Conservation (phyloP, 352 stramenopile genomes). For the Thraustochytrium striatum region DNA sequence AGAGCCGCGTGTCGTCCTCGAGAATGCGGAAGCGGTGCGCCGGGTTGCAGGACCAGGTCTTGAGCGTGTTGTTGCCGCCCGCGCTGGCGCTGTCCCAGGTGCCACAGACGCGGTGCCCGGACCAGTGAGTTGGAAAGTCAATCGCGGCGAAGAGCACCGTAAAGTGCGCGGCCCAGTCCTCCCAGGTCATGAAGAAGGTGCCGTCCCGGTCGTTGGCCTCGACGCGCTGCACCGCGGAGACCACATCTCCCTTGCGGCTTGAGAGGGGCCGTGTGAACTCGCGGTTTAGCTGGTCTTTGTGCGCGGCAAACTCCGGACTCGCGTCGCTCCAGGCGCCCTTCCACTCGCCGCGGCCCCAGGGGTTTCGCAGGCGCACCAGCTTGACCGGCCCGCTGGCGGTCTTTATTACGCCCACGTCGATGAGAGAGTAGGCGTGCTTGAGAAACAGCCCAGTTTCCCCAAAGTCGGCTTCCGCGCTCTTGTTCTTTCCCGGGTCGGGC, state of each 20-base stretch:
- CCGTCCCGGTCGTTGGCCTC: slow-evolving; percentile 76
- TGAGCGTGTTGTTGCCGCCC: slow-evolving; percentile 71
- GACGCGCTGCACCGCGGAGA: slow-evolving; percentile 67
- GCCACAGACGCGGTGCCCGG: slow-evolving; percentile 68
- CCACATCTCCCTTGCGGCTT: slow-evolving; percentile 56
- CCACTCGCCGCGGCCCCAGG: slow-evolving; percentile 84
- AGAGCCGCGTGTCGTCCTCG: slow-evolving; percentile 51
- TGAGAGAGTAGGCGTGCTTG: slow-evolving; percentile 71
- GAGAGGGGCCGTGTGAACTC: background rate
- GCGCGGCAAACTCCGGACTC: slow-evolving; percentile 66
- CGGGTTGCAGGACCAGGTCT: slow-evolving; percentile 79
- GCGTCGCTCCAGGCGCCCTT: slow-evolving; percentile 74
- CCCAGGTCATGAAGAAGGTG: slow-evolving; percentile 84
- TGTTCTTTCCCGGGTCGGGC: slow-evolving; percentile 63
- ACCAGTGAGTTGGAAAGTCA: slow-evolving; percentile 79
- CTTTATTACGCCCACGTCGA: slow-evolving; percentile 60
- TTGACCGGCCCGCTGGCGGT: slow-evolving; percentile 59
- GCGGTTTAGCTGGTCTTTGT: slow-evolving; percentile 66
- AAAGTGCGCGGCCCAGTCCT: slow-evolving; percentile 77
- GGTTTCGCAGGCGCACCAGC: slow-evolving; percentile 77
- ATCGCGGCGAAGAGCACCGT: slow-evolving; percentile 83
- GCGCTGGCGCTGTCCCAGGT: slow-evolving; percentile 71
- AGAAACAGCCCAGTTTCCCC: slow-evolving; percentile 26
- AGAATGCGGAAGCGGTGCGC: slow-evolving; percentile 69
- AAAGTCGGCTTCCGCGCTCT: slow-evolving; percentile 26